Evolutionary conservation across 2,329 filamentous ascomycete species (phyloP).

Genomic region (Macroventuria anomochaeta): DNA sequence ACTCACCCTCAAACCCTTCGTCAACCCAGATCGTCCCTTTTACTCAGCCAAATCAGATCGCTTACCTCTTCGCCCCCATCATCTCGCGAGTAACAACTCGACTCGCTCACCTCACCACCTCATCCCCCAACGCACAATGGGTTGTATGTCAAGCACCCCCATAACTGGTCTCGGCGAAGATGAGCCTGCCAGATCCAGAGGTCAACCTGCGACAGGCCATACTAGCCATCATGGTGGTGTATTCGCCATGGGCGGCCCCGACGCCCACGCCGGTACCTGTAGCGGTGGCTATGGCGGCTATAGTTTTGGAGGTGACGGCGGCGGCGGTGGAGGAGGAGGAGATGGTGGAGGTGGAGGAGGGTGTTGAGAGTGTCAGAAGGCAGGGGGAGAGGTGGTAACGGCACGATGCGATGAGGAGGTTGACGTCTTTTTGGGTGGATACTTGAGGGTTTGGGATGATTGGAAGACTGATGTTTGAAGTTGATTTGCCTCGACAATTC

Average conservation of each 20-base stretch:
- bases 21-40: too few relatives aligned
- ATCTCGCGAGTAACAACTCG: too few relatives aligned
- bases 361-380: too few relatives aligned
- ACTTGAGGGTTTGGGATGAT: too few relatives aligned
- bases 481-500: too few relatives aligned
- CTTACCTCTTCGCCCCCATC: too few relatives aligned
- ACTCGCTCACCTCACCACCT: neutral
- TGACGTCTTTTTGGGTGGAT: too few relatives aligned
- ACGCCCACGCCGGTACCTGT: neutral
- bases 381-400: too few relatives aligned
- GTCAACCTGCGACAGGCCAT: conserved; percentile 4
- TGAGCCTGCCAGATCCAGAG: conserved; percentile 3
- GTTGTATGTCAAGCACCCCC: conserved; percentile 10
- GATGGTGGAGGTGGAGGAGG: conserved; percentile 1
- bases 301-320: neutral
- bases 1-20: neutral
- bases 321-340: neutral
- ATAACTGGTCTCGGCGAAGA: conserved; percentile 1
- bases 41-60: too few relatives aligned
- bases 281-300: neutral
- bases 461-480: too few relatives aligned
- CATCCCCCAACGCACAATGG: neutral
- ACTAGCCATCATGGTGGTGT: neutral
- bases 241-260: neutral
- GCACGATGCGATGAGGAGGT: too few relatives aligned